These are phyloP conservation scores for Boletus vermiculosoides DNA, from an alignment of 768 basidiomycete species.

Conservation along the genomic window DNA sequence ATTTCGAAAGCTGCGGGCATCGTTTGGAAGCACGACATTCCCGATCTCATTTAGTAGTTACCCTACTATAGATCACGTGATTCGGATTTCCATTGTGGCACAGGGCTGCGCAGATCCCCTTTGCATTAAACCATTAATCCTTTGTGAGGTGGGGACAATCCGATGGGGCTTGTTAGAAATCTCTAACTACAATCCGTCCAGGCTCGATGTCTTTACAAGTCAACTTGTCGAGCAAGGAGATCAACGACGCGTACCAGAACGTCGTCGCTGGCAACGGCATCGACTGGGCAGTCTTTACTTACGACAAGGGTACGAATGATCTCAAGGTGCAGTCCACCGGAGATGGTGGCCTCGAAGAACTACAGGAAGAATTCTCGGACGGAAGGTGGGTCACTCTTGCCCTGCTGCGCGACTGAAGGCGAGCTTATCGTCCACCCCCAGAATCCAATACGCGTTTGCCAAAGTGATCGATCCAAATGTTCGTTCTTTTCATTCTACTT, in stretches of 20 bases:
- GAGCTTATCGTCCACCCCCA: slow-evolving; percentile 30
- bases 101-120: not conserved
- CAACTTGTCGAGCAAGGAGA: slow-evolving; percentile 72
- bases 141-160: not conserved
- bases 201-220: slow-evolving; percentile 71
- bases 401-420: not conserved
- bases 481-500: slow-evolving; percentile 21
- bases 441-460: slow-evolving; percentile 92
- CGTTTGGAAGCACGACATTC: slow-evolving; percentile 52
- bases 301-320: slow-evolving; percentile 80
- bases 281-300: slow-evolving; percentile 80
- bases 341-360: slow-evolving; percentile 83
- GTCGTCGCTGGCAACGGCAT: slow-evolving; percentile 65
- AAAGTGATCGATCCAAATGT: slow-evolving; percentile 86
- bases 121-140: not conserved
- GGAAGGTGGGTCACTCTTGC: slow-evolving; percentile 58
- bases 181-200: not conserved
- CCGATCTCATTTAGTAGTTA: slow-evolving; percentile 33
- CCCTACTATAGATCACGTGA: slow-evolving; percentile 17
- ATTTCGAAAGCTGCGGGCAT: slow-evolving; percentile 49
- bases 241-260: slow-evolving; percentile 71
- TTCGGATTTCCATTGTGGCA: not conserved
- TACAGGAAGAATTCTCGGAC: slow-evolving; percentile 94
- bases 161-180: too few relatives aligned
- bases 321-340: slow-evolving; percentile 85